These are phyloP conservation scores for Pyrenula aspistea DNA, from an alignment of 495 filamentous ascomycete genomes.

Conservation along the genomic window DNA sequence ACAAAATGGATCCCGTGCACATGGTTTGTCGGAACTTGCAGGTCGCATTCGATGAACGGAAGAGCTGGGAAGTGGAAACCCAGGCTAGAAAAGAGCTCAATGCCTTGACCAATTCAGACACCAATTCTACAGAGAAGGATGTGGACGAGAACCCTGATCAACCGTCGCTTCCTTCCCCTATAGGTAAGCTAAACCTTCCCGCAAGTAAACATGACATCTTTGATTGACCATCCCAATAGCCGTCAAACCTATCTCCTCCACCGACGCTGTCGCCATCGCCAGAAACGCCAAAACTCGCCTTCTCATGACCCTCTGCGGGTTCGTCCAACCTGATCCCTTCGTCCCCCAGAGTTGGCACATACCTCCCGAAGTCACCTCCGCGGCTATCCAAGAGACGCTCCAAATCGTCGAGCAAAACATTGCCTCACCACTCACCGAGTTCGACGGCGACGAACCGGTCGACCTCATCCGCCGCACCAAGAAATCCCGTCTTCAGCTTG, in stretches of 20 bases:
- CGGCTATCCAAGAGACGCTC: constrained; percentile 47
- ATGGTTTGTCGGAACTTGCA: constrained; percentile 68
- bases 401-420: constrained; percentile 58
- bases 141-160: constrained; percentile 7
- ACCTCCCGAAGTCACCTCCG: constrained; percentile 50
- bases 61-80: constrained; percentile 65
- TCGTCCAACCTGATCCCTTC: constrained; percentile 25
- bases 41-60: constrained; percentile 59
- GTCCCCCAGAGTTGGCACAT: constrained; percentile 52
- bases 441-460: constrained; percentile 54
- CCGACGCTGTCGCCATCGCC: constrained; percentile 54
- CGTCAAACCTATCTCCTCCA: constrained; percentile 45
- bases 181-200: constrained; percentile 24
- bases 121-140: constrained; percentile 12
- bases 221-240: constrained; percentile 25
- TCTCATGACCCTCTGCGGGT: constrained; percentile 64
- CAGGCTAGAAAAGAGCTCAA: constrained; percentile 38
- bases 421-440: constrained; percentile 58
- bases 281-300: constrained; percentile 85
- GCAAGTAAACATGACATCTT: not conserved
- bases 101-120: constrained; percentile 21
- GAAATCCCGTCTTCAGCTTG: constrained; percentile 18
- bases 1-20: constrained; percentile 57
- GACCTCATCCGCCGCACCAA: constrained; percentile 61
- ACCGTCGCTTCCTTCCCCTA: constrained; percentile 23